phyloP scores from a whole-genome alignment of 345 rosid species.

The Erysimum cheiranthoides region DNA sequence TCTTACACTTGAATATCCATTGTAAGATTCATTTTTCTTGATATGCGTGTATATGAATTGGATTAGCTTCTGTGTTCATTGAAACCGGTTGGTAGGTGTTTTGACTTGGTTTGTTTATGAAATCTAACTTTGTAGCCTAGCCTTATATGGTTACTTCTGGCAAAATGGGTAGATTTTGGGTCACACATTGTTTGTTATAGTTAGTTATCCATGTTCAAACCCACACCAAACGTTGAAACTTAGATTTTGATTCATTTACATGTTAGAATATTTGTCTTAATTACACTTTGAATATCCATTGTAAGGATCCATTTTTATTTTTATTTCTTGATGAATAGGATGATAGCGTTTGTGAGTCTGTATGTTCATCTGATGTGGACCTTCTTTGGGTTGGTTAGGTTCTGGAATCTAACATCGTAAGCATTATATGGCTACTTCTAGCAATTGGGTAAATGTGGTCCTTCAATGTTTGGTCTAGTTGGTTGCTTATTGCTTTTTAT shows the following conservation, averaged over 20 bases:
- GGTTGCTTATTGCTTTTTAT: conserved; percentile 29
- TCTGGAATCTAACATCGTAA: conserved; percentile 34
- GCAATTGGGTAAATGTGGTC: conserved; percentile 41
- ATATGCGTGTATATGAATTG: background rate
- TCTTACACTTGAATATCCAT: background rate
- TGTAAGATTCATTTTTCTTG: background rate
- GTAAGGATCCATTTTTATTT: conserved; percentile 12
- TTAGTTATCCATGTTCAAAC: conserved; percentile 1
- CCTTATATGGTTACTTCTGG: background rate
- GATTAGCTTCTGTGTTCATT: background rate
- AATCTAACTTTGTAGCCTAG: conserved; percentile 20
- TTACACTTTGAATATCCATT: conserved; percentile 25
- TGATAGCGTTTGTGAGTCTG: conserved; percentile 15
- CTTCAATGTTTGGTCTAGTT: conserved; percentile 37
- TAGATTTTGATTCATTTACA: background rate
- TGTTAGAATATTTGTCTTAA: background rate
- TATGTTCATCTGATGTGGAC: conserved; percentile 33
- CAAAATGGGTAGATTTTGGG: background rate
- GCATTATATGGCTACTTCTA: conserved; percentile 26
- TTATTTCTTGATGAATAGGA: conserved; percentile 4
- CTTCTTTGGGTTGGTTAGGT: conserved; percentile 34
- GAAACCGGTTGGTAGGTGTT: conserved; percentile 1
- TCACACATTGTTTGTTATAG: conserved; percentile 13
- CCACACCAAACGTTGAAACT: background rate
- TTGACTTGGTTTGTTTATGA: background rate